Evolutionary conservation across 345 rosid genomes (phyloP).

Genomic region (Balakata baccata): DNA sequence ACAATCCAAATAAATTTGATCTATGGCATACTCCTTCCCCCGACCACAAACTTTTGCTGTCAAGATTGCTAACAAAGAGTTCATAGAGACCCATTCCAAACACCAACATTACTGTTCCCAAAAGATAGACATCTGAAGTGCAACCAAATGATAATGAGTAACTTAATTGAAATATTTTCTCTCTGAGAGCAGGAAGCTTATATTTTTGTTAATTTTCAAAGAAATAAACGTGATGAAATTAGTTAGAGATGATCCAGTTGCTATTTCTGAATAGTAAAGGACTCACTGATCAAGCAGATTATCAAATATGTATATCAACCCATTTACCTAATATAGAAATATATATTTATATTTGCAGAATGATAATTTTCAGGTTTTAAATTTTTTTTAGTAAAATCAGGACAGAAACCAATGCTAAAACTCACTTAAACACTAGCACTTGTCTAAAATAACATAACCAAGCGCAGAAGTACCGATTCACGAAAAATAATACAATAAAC

Average conservation of each 20-base stretch:
- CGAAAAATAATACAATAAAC: too few species aligned
- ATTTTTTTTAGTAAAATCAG: neutral
- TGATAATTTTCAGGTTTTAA: neutral
- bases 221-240: neutral
- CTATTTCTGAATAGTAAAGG: neutral
- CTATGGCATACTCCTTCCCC: neutral
- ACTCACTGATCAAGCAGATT: too few species aligned
- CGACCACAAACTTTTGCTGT: conserved; percentile 29
- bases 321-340: too few species aligned
- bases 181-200: too few species aligned
- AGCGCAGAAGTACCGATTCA: too few species aligned
- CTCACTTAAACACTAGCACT: too few species aligned
- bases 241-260: neutral
- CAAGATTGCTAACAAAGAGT: conserved; percentile 78
- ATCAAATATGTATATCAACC: too few species aligned
- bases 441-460: too few species aligned
- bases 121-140: conserved; percentile 69
- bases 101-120: conserved; percentile 96
- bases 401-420: neutral
- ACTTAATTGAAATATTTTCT: neutral
- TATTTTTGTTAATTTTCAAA: too few species aligned
- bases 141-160: conserved; percentile 6
- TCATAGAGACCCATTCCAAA: conserved; percentile 96
- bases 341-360: neutral
- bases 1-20: conserved; percentile 4